Evolutionary conservation across 805 yeast genomes (phyloP), one percentile per base, ranked within the genome.

Genomic region (Candida suzukii): DNA sequence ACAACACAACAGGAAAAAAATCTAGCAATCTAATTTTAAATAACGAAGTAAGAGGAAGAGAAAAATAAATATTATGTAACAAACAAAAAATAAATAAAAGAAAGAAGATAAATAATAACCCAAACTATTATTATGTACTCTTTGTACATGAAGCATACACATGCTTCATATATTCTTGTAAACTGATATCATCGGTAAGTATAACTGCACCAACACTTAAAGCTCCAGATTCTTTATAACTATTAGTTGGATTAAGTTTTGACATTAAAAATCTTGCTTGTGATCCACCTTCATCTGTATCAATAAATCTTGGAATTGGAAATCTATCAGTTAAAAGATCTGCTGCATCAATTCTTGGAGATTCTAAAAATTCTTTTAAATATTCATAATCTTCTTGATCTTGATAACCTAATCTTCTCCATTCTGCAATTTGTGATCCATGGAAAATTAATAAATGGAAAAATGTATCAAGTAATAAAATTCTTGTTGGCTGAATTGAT

Each of bases 261-360:
- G 86, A 80, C 70, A 76, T 76, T 42, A 80, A 64, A 56, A 80
- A 80, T 59, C 88, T 69, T 0, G 87, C 86, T 54, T 80, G 88
- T 0, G 86, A 79, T 3, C 86, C 87, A 41, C 86, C 86, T 56
- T 80, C 86, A 50, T 80, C 85, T 21, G 85, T 78, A 53, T 80
- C 86, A 40, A 80, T 78, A 49, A 79, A 80, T 51, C 88, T 67
- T 5, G 88, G 88, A 46, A 80, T 66, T 40, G 88, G 88, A 66
- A 76, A 80, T 50, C 88, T 62, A 51, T 80, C 87, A 45, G 76
- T 67, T 31, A 80, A 64, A 27, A 81, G 67, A 38, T 76, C 80
- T 45, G 81, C 78, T 11, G 86, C 87, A 50, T 80, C 87, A 42
- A 64, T 59, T 50, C 78, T 74, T 16, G 88, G 87, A 24, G 70